Evolutionary conservation across 306 rosid genomes (phyloP).

Genomic region (Gynostemma pentaphyllum): DNA sequence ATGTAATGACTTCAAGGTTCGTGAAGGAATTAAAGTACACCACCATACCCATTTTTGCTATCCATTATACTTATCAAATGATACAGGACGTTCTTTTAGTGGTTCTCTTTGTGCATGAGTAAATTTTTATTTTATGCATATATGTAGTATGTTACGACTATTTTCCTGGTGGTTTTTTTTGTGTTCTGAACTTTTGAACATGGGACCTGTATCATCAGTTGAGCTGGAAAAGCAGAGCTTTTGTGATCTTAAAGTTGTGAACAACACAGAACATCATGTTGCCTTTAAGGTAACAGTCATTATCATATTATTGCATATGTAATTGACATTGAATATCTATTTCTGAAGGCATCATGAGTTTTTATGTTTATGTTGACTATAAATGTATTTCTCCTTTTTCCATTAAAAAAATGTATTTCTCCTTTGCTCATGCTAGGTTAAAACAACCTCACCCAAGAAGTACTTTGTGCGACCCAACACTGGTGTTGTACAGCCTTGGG

Average conservation of each 20-base stretch:
- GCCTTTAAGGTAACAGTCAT: constrained; percentile 68
- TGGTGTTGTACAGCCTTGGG: constrained; percentile 78
- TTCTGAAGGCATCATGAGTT: background rate
- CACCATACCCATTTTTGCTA: background rate
- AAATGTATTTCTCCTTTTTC: constrained; percentile 2
- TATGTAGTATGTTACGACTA: background rate
- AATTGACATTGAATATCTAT: background rate
- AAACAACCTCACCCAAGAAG: constrained; percentile 95
- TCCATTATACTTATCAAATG: background rate
- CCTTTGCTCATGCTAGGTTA: constrained; percentile 46
- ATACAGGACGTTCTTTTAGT: background rate
- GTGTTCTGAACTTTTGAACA: constrained; percentile 1
- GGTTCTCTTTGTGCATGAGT: background rate
- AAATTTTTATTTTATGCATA: background rate
- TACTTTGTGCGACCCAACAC: constrained; percentile 95
- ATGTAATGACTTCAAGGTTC: background rate
- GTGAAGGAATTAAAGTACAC: background rate
- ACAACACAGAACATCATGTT: constrained; percentile 61
- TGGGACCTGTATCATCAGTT: constrained; percentile 42
- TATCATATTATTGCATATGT: background rate
- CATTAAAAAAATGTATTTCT: background rate
- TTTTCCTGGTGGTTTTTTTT: background rate
- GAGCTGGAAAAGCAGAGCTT: constrained; percentile 81
- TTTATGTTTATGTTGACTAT: background rate
- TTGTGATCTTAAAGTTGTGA: constrained; percentile 74